Percentiles rank a stretch among this genome's conserved stretches.
Evolutionary conservation across 2,329 filamentous ascomycete genomes (phyloP).

Genomic region (Lecanoromycetidae sp.): DNA sequence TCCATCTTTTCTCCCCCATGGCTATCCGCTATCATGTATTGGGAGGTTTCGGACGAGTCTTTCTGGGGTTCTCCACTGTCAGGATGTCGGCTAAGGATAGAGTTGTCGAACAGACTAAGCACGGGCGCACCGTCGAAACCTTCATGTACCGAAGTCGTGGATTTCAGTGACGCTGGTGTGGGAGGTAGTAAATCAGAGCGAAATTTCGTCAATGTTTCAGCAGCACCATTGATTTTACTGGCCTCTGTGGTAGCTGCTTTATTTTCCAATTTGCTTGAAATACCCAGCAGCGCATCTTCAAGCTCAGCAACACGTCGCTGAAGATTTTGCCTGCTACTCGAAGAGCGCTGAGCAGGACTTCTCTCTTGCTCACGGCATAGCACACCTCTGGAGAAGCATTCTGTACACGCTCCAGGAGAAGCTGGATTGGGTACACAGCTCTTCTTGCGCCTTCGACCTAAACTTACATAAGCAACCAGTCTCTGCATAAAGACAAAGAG

Average conservation of each 20-base stretch:
- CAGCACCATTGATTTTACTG: neutral
- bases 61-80: neutral
- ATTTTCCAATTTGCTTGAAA: neutral
- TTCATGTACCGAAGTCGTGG: neutral
- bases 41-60: no score
- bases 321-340: neutral
- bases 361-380: conserved; percentile 30
- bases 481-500: neutral
- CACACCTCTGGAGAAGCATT: conserved; percentile 29
- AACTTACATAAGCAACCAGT: neutral
- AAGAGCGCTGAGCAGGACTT: conserved; percentile 17
- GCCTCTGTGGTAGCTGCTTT: neutral
- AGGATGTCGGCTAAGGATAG: conserved; percentile 8
- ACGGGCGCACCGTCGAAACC: conserved; percentile 8
- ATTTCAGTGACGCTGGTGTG: neutral
- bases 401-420: conserved; percentile 28
- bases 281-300: neutral
- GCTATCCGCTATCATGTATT: no score
- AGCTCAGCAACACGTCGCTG: conserved; percentile 3
- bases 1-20: neutral
- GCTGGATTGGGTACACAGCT: conserved; percentile 30
- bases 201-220: neutral
- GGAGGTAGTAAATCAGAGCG: neutral
- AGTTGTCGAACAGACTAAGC: conserved; percentile 13
- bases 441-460: conserved; percentile 32